phyloP scores from a whole-genome alignment of 768 basidiomycete species.

The Lentinula edodes region DNA sequence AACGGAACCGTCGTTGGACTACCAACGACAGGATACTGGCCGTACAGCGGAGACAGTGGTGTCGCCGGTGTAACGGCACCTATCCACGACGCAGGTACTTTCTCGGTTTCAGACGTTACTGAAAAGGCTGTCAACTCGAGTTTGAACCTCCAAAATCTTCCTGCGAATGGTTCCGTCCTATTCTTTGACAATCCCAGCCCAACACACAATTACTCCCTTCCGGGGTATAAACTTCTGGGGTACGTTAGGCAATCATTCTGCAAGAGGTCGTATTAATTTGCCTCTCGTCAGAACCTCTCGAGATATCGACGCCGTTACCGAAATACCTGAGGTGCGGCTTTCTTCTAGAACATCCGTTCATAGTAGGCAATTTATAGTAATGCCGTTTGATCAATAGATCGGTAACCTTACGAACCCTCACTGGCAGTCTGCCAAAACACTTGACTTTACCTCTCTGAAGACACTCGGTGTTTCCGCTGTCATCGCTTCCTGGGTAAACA shows the following conservation, averaged over 20 bases:
- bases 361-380: background rate
- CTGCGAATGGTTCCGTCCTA: conserved; percentile 15
- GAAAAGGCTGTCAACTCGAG: conserved; percentile 14
- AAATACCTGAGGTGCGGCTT: conserved; percentile 19
- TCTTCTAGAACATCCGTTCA: background rate
- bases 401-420: conserved; percentile 26
- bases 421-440: conserved; percentile 23
- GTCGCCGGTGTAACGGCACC: conserved; percentile 20
- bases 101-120: background rate
- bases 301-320: conserved; percentile 10
- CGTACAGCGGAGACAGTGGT: conserved; percentile 24
- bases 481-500: conserved; percentile 22
- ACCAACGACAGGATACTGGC: conserved; percentile 27
- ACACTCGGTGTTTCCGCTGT: conserved; percentile 18
- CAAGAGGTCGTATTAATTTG: background rate
- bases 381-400: conserved; percentile 8
- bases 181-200: conserved; percentile 28
- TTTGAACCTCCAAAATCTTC: conserved; percentile 16
- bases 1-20: conserved; percentile 23
- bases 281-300: conserved; percentile 16
- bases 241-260: conserved; percentile 7
- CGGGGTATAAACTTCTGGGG: conserved; percentile 23
- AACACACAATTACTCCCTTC: conserved; percentile 21
- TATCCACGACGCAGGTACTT: conserved; percentile 16
- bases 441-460: conserved; percentile 18